Percentiles rank a stretch among this genome's conserved stretches.
These are phyloP conservation scores for Eucalyptus regnans DNA, from an alignment of 345 rosid species.

Conservation along the genomic window DNA sequence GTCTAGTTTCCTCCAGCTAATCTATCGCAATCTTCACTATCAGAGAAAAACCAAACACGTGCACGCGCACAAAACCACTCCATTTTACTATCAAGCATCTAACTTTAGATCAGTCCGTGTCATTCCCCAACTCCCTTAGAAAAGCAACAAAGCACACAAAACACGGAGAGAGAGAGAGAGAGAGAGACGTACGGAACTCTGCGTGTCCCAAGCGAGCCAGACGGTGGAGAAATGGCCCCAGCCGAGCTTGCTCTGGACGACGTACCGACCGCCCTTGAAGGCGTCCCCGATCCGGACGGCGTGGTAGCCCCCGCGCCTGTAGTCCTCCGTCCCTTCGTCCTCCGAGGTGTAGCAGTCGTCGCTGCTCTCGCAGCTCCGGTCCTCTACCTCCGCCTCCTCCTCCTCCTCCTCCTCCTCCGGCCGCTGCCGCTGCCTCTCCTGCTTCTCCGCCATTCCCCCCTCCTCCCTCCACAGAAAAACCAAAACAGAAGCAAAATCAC, in stretches of 20 bases:
- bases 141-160: not conserved
- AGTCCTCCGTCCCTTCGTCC: slow-evolving; percentile 71
- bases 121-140: not conserved
- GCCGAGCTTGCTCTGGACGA: slow-evolving; percentile 61
- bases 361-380: slow-evolving; percentile 32
- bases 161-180: not conserved
- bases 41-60: not conserved
- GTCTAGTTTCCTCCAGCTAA: not conserved
- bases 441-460: not conserved
- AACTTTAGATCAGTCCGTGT: not conserved
- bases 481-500: not conserved
- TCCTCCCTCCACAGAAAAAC: not conserved
- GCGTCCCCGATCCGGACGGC: slow-evolving; percentile 55
- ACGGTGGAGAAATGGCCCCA: slow-evolving; percentile 89
- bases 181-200: slow-evolving; percentile 14
- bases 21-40: not conserved
- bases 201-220: slow-evolving; percentile 76
- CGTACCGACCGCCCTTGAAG: slow-evolving; percentile 52
- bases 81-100: not conserved
- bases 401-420: not conserved
- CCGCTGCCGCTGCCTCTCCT: not conserved
- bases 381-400: slow-evolving; percentile 11
- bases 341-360: slow-evolving; percentile 41
- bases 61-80: not conserved
- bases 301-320: slow-evolving; percentile 65